A percentile compares a stretch with the other conserved stretches of the same genome.
These are phyloP conservation scores for Colletotrichum horii DNA, from an alignment of 2,329 filamentous ascomycete species.

Conservation along the genomic window DNA sequence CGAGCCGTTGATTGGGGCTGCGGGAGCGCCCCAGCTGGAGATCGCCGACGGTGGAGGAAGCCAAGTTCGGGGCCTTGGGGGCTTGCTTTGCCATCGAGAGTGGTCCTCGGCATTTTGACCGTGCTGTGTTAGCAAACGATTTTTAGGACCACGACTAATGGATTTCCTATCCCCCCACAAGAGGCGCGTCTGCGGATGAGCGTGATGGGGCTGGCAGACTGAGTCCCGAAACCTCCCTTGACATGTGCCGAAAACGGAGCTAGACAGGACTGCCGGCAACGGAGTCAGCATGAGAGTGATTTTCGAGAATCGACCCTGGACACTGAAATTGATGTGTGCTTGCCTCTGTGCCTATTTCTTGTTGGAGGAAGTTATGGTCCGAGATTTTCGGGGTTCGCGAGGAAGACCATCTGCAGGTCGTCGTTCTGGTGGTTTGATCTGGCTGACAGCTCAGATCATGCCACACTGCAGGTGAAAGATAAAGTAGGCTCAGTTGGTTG, in stretches of 20 bases:
- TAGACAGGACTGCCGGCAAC: background rate
- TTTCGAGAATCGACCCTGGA: background rate
- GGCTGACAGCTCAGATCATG: background rate
- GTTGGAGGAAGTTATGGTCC: background rate
- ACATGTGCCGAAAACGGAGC: constrained; percentile 20
- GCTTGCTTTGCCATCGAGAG: background rate
- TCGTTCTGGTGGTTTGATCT: background rate
- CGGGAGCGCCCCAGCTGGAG: background rate
- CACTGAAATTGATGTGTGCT: background rate
- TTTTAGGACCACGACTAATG: constrained; percentile 10
- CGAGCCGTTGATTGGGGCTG: constrained; percentile 4
- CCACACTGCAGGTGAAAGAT: background rate
- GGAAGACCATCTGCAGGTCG: background rate
- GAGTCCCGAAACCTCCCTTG: constrained; percentile 5
- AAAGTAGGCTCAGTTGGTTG: background rate
- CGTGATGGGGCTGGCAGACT: constrained; percentile 3
- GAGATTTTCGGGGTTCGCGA: background rate
- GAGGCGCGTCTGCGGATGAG: constrained; percentile 1
- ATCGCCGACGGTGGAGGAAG: constrained; percentile 8
- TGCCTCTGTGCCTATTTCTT: background rate
- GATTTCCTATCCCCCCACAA: background rate
- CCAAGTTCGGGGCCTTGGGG: constrained; percentile 1
- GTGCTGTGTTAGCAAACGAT: constrained; percentile 8
- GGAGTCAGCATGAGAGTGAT: background rate
- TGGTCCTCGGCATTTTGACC: background rate